phyloP scores from a whole-genome alignment of 2,329 filamentous ascomycete species.

The Neoarthrinium moseri region DNA sequence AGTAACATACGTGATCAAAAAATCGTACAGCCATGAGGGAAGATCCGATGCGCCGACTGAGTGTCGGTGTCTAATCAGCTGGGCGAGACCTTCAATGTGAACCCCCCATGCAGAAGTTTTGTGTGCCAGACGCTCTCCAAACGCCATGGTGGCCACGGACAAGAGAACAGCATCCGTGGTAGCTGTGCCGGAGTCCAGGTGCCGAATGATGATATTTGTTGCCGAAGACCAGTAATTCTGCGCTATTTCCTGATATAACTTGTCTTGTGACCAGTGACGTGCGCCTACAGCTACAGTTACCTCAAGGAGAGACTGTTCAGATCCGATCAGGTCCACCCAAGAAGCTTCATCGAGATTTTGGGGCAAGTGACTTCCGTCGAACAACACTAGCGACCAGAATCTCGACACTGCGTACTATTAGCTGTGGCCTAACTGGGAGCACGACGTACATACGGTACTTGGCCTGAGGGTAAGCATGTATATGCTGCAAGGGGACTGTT shows the following conservation, averaged over 20 bases:
- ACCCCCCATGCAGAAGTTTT: slow-evolving; percentile 18
- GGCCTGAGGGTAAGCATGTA: neutral
- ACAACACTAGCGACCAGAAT: slow-evolving; percentile 1
- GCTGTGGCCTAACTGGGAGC: neutral
- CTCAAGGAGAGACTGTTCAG: slow-evolving; percentile 22
- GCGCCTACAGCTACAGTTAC: slow-evolving; percentile 20
- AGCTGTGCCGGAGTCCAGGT: slow-evolving; percentile 13
- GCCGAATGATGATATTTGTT: slow-evolving; percentile 17
- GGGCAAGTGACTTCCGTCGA: neutral
- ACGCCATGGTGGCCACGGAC: slow-evolving; percentile 22
- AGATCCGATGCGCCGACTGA: slow-evolving; percentile 7
- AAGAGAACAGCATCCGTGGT: slow-evolving; percentile 20
- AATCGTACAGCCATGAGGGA: slow-evolving; percentile 6
- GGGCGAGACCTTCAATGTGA: slow-evolving; percentile 18
- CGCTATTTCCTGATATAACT: slow-evolving; percentile 17
- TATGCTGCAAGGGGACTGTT: neutral
- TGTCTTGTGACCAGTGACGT: slow-evolving; percentile 20
- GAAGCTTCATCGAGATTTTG: slow-evolving; percentile 13
- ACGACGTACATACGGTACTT: neutral
- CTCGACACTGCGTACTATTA: neutral
- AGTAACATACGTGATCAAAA: neutral
- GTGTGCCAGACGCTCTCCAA: slow-evolving; percentile 18
- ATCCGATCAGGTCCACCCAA: slow-evolving; percentile 21
- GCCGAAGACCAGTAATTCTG: slow-evolving; percentile 16
- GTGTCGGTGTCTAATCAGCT: slow-evolving; percentile 13